A percentile compares a stretch with the other conserved stretches of the same genome.
Evolutionary conservation across 116 monocot species (phyloP).

Genomic region (Trichopus zeylanicus): DNA sequence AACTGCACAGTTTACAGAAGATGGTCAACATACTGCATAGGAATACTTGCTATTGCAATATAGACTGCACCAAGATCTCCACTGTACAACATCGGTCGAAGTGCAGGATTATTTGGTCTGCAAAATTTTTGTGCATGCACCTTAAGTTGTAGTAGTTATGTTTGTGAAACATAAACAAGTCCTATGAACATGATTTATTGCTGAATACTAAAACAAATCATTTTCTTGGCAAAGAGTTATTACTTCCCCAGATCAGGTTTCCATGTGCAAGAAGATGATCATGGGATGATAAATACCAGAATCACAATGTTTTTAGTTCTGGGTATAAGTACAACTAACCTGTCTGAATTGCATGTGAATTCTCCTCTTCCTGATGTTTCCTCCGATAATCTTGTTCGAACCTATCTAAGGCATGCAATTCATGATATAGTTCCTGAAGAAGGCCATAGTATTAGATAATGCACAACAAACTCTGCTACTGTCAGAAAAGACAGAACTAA

Average conservation of each 20-base stretch:
- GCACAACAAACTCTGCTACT: not conserved
- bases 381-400: not conserved
- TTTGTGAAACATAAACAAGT: too few species aligned
- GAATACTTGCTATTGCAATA: too few species aligned
- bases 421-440: conserved; percentile 2
- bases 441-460: not conserved
- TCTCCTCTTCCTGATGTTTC: conserved; percentile 1
- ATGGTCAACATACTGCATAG: not conserved
- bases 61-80: not conserved
- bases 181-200: too few species aligned
- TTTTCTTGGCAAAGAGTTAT: not conserved
- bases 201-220: too few species aligned
- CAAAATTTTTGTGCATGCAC: too few species aligned
- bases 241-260: not conserved
- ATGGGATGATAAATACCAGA: not conserved
- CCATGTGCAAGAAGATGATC: not conserved
- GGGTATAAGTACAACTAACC: not conserved
- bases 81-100: too few species aligned
- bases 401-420: conserved; percentile 2
- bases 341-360: not conserved
- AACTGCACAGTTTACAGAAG: not conserved
- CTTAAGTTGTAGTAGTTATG: too few species aligned
- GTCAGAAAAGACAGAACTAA: too few species aligned
- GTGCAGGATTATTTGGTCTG: too few species aligned
- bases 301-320: not conserved